Percentiles rank a stretch among this genome's conserved stretches.
Evolutionary conservation across 441 rosid genomes (phyloP).

Genomic region (Hura crepitans): DNA sequence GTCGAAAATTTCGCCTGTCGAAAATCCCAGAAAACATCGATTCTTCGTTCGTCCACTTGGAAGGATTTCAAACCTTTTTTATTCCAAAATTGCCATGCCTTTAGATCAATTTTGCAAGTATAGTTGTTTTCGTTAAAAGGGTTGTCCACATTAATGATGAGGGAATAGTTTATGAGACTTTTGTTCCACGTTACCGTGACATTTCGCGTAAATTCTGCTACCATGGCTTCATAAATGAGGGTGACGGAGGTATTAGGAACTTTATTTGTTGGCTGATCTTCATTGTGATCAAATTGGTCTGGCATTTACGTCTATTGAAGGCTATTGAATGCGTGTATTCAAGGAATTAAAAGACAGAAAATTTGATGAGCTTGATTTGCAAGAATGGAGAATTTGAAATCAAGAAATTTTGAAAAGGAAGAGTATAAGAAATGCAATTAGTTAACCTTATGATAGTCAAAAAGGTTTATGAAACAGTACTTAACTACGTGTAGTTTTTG

Average conservation of each 20-base stretch:
- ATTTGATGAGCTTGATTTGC: neutral
- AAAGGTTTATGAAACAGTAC: constrained; percentile 14
- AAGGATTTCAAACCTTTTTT: constrained; percentile 66
- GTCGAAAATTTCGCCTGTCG: constrained; percentile 54
- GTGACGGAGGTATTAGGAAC: constrained; percentile 37
- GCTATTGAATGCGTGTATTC: no score
- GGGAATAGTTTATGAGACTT: constrained; percentile 43
- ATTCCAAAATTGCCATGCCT: constrained; percentile 66
- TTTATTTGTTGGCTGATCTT: constrained; percentile 23
- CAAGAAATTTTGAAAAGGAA: constrained; percentile 9
- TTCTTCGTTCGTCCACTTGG: constrained; percentile 38
- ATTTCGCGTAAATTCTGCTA: constrained; percentile 37
- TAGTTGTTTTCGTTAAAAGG: constrained; percentile 32
- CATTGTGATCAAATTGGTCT: constrained; percentile 10
- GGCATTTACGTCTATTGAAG: constrained; percentile 15
- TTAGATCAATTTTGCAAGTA: constrained; percentile 57
- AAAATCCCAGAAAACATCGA: constrained; percentile 70
- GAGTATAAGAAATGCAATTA: neutral
- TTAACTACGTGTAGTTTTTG: constrained; percentile 1
- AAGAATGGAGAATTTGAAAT: neutral
- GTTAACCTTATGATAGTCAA: constrained; percentile 21
- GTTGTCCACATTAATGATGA: constrained; percentile 44
- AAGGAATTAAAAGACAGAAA: neutral
- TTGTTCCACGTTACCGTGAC: constrained; percentile 62
- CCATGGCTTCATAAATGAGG: constrained; percentile 41